Base-by-base conservation (phyloP, 108 stramenopile species). In the Skeletonema marinoi region DNA sequence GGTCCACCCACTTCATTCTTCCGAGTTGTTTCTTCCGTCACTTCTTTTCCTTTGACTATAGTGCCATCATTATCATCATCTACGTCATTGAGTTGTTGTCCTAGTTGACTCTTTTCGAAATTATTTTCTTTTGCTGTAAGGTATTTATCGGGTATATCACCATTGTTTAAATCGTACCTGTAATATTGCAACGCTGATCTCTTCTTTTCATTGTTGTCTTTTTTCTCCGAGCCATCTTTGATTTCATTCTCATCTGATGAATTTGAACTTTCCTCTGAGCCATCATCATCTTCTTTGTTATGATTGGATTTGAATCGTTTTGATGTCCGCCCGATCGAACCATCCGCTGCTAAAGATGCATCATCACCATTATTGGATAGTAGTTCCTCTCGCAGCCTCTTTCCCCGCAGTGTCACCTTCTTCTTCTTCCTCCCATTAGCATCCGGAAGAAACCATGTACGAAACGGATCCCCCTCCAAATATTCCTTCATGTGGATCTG, bases 1-100 rank as follows among this genome's bases (percentile, higher is more conserved):
- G 56, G 60, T 21, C 63, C 86, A 70, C 70, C 73, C 29, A 65
- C 85, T 46, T 39, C 70, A 51, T 60, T 50, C n/a, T 42, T 65
- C 6, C n/a, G 19, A n/a, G 17, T 50, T 25, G 25, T 32, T 13
- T 32, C 65, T 25, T 21, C 46, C 19, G 13, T 65, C 44, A 13
- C 63, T 21, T 48, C 73, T 32, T 46, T 16, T 21, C 10, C 1
- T 10, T 29, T 36, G 8, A 12, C 46, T 13, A 19, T 25, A 41
- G 0, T 39, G 54, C 16, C 30, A 14, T 19, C 35, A 35, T 50
- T 11, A 30, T 44, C 6, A 6, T 48, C 60, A 11, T 38, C 61
- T 30, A 58, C 38, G 70, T 84, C 44, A 41, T 70, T 51, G 29
- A 14, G 7, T 65, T 50, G 10, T 42, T 13, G 10, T 42, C 13